Base-by-base conservation (phyloP, 2,329 filamentous ascomycete genomes). In the Mollisia scopiformis region DNA sequence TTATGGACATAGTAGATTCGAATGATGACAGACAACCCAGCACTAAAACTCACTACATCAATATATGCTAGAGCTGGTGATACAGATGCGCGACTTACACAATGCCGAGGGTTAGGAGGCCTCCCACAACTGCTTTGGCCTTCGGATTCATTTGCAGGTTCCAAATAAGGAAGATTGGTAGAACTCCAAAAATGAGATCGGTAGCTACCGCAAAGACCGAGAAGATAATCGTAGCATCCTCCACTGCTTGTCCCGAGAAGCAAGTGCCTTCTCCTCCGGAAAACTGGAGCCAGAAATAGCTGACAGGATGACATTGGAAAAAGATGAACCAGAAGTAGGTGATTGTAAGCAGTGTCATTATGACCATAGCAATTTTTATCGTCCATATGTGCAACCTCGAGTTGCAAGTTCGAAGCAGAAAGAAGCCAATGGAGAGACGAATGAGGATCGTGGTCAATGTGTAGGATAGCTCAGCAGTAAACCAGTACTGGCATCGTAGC, bases 401-500 rank as follows among this genome's bases (percentile, higher is more conserved):
- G 3, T 33, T 35, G 39, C 51, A 51, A 37, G 63, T 59, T n/a
- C 63, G 51, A 11, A 62, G 43, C 2, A 67, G 58, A 46, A 63
- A 65, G 55, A 60, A 62, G n/a, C 62, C 65, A 23, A 67, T 54
- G n/a, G 60, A 67, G 8, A 67, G 59, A 11, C 65, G 65, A 35
- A 65, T 65, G n/a, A 65, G 52, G 21, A 63, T 43, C 3, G 58
- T 57, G 5, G 62, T 67, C 16, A 59, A 13, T n/a, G 57, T 60
- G 47, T 63, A 63, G 25, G 63, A 58, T 3, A 65, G 23, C 31
- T 64, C 58, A 1, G 46, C 51, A 11, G 58, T 39, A 28, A 54
- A 63, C 54, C 59, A 65, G n/a, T 49, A 63, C 65, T 67, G 27
- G 39, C 39, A 3, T n/a, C 33, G 11, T 4, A 37, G 5, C 3